Conservation (phyloP, 768 basidiomycete species). For the Pleurotus tuoliensis region DNA sequence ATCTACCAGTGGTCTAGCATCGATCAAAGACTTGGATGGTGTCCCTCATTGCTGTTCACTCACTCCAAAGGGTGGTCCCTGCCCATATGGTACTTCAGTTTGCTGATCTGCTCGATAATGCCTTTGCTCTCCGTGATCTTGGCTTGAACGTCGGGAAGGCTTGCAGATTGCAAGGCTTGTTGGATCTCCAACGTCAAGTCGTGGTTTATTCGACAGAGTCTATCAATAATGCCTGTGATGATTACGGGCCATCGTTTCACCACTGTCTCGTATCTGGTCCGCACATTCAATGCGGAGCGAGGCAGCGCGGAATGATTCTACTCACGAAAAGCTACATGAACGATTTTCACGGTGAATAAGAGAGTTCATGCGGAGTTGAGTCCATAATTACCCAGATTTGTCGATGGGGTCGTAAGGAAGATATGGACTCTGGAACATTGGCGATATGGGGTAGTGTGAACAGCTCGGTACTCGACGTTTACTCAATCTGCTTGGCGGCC, state of each 20-base stretch:
- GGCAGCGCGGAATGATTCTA: conserved; percentile 7
- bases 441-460: not conserved
- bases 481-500: too few species aligned
- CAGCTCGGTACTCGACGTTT: too few species aligned
- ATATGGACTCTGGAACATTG: conserved; percentile 49
- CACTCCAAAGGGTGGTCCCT: conserved; percentile 69
- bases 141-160: conserved; percentile 25
- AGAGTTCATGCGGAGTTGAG: too few species aligned
- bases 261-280: conserved; percentile 70
- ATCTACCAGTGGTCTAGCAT: conserved; percentile 56
- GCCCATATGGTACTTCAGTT: conserved; percentile 87
- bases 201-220: conserved; percentile 68
- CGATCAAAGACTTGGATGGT: not conserved
- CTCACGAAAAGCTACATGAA: conserved; percentile 59
- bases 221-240: conserved; percentile 75
- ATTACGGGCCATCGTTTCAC: conserved; percentile 81
- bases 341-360: not conserved
- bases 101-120: conserved; percentile 70
- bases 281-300: not conserved
- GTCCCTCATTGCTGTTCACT: conserved; percentile 17
- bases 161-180: conserved; percentile 12
- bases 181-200: conserved; percentile 43
- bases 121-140: conserved; percentile 71
- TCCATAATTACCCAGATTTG: conserved; percentile 45
- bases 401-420: conserved; percentile 76